Conservation (phyloP, 2,329 filamentous ascomycete species). For the Drechslerella dactyloides region DNA sequence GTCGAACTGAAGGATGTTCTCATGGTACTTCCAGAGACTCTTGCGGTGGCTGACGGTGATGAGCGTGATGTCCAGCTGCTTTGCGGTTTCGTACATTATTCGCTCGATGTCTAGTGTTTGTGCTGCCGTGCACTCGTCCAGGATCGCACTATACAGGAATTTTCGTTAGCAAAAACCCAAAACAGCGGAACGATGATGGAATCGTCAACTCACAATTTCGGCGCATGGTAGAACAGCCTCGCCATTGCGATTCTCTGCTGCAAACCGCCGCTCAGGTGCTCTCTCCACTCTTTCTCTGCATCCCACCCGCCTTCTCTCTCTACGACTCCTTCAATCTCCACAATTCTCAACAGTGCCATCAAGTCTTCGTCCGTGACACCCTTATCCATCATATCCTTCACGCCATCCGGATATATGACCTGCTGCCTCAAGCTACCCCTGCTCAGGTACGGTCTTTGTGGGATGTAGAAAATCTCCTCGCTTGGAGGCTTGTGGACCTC, state of each 20-base stretch:
- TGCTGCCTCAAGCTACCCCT: constrained; percentile 92
- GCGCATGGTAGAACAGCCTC: constrained; percentile 60
- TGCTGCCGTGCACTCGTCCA: constrained; percentile 94
- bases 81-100: constrained; percentile 96
- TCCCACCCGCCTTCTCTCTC: constrained; percentile 85
- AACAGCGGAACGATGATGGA: neutral
- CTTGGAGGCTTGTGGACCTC: constrained; percentile 89
- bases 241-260: constrained; percentile 98
- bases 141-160: constrained; percentile 67
- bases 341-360: constrained; percentile 73
- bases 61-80: constrained; percentile 85
- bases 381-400: constrained; percentile 85
- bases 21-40: constrained; percentile 96
- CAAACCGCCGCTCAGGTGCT: constrained; percentile 86
- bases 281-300: constrained; percentile 93
- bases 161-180: constrained; percentile 16
- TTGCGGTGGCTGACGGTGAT: constrained; percentile 95
- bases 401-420: constrained; percentile 90
- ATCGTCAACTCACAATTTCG: constrained; percentile 51
- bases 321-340: constrained; percentile 83
- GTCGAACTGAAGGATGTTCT: constrained; percentile 92
- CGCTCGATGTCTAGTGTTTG: constrained; percentile 96
- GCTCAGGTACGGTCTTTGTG: constrained; percentile 90
- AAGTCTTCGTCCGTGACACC: constrained; percentile 83
- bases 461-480: constrained; percentile 96